Percentiles rank a stretch among this genome's conserved stretches.
Conservation (phyloP, 208 protist species). For the Leishmania turanica region DNA sequence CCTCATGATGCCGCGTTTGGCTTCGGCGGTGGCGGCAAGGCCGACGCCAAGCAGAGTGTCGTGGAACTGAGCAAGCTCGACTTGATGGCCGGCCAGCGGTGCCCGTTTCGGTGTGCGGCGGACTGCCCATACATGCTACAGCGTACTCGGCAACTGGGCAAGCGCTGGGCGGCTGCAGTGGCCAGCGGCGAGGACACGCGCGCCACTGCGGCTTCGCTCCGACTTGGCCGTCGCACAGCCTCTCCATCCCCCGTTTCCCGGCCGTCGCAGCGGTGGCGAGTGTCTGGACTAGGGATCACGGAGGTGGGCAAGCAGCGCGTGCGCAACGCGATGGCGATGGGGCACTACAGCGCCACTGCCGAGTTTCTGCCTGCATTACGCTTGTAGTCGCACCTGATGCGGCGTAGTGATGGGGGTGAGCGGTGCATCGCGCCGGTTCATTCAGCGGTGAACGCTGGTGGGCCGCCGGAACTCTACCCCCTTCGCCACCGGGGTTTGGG, state of each 20-base stretch:
- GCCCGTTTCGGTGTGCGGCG: slow-evolving; percentile 45
- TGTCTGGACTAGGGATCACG: background rate
- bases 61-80: slow-evolving; percentile 34
- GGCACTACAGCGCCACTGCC: slow-evolving; percentile 18
- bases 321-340: slow-evolving; percentile 16
- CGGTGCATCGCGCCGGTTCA: background rate
- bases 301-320: slow-evolving; percentile 32
- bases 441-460: background rate
- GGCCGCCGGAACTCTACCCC: background rate
- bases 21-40: background rate
- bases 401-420: background rate
- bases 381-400: background rate
- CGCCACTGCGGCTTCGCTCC: background rate
- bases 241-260: background rate
- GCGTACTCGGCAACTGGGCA: slow-evolving; percentile 19
- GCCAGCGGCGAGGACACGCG: background rate
- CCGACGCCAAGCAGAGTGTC: background rate
- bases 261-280: background rate
- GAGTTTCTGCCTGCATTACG: slow-evolving; percentile 15
- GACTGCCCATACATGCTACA: slow-evolving; percentile 44
- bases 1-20: background rate
- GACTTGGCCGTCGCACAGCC: background rate
- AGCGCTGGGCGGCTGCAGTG: slow-evolving; percentile 12
- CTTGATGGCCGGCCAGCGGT: slow-evolving; percentile 37
- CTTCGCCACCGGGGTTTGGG: background rate